A percentile compares a stretch with the other conserved stretches of the same genome.
These are phyloP conservation scores for Cladophialophora exuberans DNA, from an alignment of 2,329 filamentous ascomycete genomes.

Conservation along the genomic window DNA sequence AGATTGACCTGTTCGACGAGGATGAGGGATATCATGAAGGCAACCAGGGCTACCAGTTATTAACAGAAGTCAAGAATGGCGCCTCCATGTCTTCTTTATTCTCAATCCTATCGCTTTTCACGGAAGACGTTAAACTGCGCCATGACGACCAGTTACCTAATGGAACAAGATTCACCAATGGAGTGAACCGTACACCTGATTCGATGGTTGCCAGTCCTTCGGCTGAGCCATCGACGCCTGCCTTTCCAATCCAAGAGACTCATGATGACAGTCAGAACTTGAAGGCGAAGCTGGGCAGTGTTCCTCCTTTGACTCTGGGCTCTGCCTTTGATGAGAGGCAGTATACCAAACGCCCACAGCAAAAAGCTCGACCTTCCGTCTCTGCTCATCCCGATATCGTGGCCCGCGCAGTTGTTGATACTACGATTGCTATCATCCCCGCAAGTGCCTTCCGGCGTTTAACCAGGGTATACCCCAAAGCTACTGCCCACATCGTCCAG, in stretches of 20 bases:
- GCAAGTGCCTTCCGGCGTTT: conserved; percentile 92
- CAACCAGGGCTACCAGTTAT: conserved; percentile 86
- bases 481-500: conserved; percentile 95
- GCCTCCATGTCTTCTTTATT: conserved; percentile 98
- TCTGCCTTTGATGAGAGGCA: conserved; percentile 41
- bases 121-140: conserved; percentile 84
- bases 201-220: conserved; percentile 46
- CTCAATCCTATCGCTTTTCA: conserved; percentile 95
- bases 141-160: conserved; percentile 55
- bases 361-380: conserved; percentile 32
- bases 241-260: conserved; percentile 1
- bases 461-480: conserved; percentile 92
- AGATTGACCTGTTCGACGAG: conserved; percentile 67
- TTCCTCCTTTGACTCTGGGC: conserved; percentile 78
- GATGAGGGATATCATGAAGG: conserved; percentile 62
- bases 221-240: conserved; percentile 37
- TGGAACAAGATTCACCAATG: conserved; percentile 39
- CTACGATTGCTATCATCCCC: conserved; percentile 96
- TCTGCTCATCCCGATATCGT: conserved; percentile 97
- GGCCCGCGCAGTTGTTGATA: conserved; percentile 92
- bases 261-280: conserved; percentile 1
- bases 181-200: conserved; percentile 38
- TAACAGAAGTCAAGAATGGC: conserved; percentile 97
- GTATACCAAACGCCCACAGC: conserved; percentile 28
- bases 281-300: conserved; percentile 56